Evolutionary conservation across 805 yeast genomes (phyloP).

Genomic region (Hanseniaspora nectarophila): DNA sequence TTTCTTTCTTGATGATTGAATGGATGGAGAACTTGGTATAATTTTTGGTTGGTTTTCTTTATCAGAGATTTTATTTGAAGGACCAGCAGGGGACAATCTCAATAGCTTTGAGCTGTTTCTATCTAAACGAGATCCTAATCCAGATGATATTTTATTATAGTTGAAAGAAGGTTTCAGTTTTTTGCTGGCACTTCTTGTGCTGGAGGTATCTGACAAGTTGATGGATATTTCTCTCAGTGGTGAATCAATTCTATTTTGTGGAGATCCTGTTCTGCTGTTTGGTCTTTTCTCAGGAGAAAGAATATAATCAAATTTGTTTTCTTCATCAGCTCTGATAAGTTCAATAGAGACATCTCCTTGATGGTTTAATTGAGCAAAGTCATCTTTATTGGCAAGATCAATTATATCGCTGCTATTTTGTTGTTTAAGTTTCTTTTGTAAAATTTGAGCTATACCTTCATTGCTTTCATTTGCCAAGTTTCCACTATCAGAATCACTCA

Average conservation of each 20-base stretch:
- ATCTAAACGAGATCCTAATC: constrained; percentile 2
- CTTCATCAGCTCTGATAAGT: constrained; percentile 3
- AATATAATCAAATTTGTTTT: not conserved
- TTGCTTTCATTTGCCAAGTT: not conserved
- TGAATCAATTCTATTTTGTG: constrained; percentile 7
- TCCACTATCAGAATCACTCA: constrained; percentile 1
- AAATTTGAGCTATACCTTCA: not conserved
- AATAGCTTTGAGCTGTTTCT: constrained; percentile 10
- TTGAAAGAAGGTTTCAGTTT: not conserved
- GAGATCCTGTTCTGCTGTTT: not conserved
- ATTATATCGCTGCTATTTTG: not conserved
- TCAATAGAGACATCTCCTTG: constrained; percentile 10
- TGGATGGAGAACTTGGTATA: constrained; percentile 12
- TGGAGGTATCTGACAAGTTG: constrained; percentile 8
- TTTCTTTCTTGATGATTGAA: constrained; percentile 10
- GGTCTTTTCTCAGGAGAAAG: constrained; percentile 10
- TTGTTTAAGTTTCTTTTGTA: not conserved
- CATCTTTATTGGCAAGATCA: not conserved
- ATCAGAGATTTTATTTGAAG: not conserved
- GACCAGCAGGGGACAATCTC: constrained; percentile 7
- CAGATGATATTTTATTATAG: not conserved
- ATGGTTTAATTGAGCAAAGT: not conserved
- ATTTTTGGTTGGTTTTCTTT: constrained; percentile 3
- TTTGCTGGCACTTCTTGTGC: not conserved
- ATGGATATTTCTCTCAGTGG: constrained; percentile 10